Evolutionary conservation across 2,329 filamentous ascomycete species (phyloP).

Genomic region (Mycosphaerella sp.): DNA sequence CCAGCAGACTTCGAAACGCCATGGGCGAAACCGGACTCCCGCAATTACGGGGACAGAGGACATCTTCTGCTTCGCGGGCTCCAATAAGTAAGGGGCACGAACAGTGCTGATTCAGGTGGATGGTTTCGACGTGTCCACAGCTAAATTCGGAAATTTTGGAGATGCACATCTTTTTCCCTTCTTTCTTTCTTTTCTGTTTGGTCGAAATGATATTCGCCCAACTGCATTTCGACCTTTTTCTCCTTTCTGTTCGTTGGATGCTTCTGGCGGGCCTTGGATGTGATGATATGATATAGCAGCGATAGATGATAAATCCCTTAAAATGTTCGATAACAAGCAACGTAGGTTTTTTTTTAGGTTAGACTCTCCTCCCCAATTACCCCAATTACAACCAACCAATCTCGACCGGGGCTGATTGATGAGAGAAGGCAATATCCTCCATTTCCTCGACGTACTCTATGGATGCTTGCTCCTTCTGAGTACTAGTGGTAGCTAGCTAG

Average conservation of each 20-base stretch:
- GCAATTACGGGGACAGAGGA: constrained; percentile 11
- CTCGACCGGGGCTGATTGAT: too few species aligned
- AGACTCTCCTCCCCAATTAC: too few species aligned
- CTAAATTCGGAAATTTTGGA: constrained; percentile 9
- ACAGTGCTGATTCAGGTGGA: constrained; percentile 18
- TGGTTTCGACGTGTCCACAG: constrained; percentile 16
- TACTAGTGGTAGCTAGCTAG: too few species aligned
- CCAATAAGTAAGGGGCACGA: constrained; percentile 16
- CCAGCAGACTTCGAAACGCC: constrained; percentile 7
- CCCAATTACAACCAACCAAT: too few species aligned
- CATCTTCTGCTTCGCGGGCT: constrained; percentile 5
- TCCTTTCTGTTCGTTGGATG: background rate
- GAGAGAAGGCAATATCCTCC: too few species aligned
- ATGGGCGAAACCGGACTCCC: constrained; percentile 4
- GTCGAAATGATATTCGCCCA: too few species aligned
- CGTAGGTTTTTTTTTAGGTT: constrained; percentile 1
- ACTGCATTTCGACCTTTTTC: too few species aligned
- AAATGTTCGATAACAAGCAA: too few species aligned
- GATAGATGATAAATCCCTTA: too few species aligned
- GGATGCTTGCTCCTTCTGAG: too few species aligned
- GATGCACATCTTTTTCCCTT: constrained; percentile 14
- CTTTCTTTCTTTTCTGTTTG: background rate
- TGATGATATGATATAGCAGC: background rate
- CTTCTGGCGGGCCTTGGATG: background rate
- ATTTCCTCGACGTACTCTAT: too few species aligned